Percentiles rank a stretch among this genome's conserved stretches.
Evolutionary conservation across 192 early-diverging fungal genomes (phyloP).

Genomic region (Coemansia guatemalensis): DNA sequence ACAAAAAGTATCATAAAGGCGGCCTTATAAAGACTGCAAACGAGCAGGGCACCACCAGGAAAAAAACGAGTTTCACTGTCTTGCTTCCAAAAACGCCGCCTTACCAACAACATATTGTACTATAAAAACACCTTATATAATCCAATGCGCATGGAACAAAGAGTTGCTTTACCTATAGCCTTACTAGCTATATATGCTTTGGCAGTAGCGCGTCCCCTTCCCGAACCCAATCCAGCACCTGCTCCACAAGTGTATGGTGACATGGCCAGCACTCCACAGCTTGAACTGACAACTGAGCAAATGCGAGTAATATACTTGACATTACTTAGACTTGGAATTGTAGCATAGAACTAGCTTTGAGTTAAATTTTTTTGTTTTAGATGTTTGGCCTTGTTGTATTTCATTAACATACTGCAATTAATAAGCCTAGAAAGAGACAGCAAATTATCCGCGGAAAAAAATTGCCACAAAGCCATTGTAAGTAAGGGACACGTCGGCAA

Average conservation of each 20-base stretch:
- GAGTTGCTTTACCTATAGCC: neutral
- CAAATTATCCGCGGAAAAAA: neutral
- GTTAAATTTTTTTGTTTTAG: neutral
- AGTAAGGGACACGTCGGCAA: neutral
- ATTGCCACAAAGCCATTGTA: neutral
- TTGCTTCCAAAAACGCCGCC: neutral
- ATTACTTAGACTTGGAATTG: neutral
- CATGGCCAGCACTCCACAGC: neutral
- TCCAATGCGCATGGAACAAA: neutral
- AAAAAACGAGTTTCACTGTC: neutral
- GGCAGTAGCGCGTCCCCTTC: conserved; percentile 2
- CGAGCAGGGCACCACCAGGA: neutral
- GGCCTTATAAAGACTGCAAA: neutral
- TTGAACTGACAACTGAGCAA: neutral
- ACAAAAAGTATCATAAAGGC: neutral
- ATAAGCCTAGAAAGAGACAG: neutral
- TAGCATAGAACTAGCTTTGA: neutral
- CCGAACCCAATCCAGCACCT: conserved; percentile 7
- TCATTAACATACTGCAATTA: neutral
- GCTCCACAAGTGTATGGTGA: conserved; percentile 8
- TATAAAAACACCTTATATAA: neutral
- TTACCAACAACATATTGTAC: neutral
- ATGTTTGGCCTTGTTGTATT: neutral
- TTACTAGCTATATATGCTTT: conserved; percentile 2
- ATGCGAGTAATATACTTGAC: neutral